phyloP scores from a whole-genome alignment of 73 alveolate species.

The Paramecium pentaurelia region DNA sequence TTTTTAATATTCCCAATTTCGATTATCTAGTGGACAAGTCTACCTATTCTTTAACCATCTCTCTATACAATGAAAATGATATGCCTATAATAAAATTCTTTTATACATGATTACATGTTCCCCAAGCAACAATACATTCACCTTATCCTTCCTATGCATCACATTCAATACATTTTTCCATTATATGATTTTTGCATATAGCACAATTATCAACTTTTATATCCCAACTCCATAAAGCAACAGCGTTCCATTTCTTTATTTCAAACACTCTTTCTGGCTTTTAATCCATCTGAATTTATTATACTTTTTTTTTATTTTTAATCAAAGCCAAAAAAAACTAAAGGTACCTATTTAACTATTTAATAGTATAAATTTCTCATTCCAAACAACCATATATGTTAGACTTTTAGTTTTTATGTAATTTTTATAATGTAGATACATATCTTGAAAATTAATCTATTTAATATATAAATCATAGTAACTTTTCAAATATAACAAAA shows the following conservation, averaged over 20 bases:
- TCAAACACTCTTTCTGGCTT: conserved; percentile 75
- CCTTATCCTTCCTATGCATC: conserved; percentile 91
- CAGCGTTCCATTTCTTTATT: conserved; percentile 93
- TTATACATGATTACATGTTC: conserved; percentile 93
- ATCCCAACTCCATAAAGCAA: conserved; percentile 96
- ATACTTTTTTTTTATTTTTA: background rate
- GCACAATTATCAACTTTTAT: conserved; percentile 97
- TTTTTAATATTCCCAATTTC: conserved; percentile 59
- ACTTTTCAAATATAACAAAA: too few relatives aligned
- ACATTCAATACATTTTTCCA: conserved; percentile 88
- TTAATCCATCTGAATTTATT: background rate
- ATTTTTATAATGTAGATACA: too few relatives aligned
- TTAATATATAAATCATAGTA: too few relatives aligned
- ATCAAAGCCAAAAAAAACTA: background rate
- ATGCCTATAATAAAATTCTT: background rate
- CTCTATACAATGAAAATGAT: conserved; percentile 98
- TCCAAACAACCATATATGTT: too few relatives aligned
- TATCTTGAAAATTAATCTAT: too few relatives aligned
- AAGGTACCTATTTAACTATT: background rate
- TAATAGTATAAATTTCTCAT: too few relatives aligned
- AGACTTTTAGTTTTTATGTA: too few relatives aligned
- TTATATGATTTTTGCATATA: conserved; percentile 89
- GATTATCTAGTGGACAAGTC: conserved; percentile 59
- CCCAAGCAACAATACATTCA: conserved; percentile 99
- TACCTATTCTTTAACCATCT: conserved; percentile 97